Percentiles rank a stretch among this genome's conserved stretches.
Conservation (phyloP, 805 yeast genomes). For the Kluyveromyces dobzhanskii region DNA sequence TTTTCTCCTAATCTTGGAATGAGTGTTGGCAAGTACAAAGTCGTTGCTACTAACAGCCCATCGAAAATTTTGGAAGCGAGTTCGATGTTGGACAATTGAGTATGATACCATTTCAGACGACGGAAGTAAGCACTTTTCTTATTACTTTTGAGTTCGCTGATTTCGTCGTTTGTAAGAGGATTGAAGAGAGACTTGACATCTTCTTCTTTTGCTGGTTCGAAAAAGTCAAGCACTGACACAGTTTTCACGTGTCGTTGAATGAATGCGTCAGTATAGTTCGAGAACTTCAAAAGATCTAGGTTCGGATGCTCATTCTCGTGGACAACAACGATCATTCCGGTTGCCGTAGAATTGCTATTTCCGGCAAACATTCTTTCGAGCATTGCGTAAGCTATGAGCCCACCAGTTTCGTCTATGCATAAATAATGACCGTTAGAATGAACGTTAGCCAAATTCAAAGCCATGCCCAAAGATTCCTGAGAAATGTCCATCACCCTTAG, state of each 20-base stretch:
- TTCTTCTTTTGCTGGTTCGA: conserved; percentile 56
- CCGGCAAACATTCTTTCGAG: conserved; percentile 76
- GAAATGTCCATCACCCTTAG: conserved; percentile 70
- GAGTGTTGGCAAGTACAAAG: conserved; percentile 59
- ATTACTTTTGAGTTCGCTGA: conserved; percentile 46
- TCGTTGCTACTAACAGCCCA: conserved; percentile 64
- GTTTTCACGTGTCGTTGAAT: conserved; percentile 52
- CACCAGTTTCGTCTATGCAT: conserved; percentile 91
- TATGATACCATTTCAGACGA: conserved; percentile 42
- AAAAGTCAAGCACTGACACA: conserved; percentile 68
- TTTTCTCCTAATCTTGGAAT: conserved; percentile 54
- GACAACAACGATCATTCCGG: conserved; percentile 60
- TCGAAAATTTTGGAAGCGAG: conserved; percentile 53
- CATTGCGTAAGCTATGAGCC: conserved; percentile 75
- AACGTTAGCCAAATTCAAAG: conserved; percentile 72
- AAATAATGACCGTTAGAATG: conserved; percentile 86
- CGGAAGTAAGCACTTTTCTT: conserved; percentile 62
- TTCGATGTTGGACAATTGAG: conserved; percentile 37
- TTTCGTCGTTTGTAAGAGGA: conserved; percentile 39
- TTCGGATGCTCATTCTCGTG: conserved; percentile 96
- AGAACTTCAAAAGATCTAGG: conserved; percentile 55
- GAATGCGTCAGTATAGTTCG: conserved; percentile 51
- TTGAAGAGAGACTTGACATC: conserved; percentile 36
- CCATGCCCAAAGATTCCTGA: conserved; percentile 71
- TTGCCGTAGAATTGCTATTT: conserved; percentile 8